Evolutionary conservation across 2,329 filamentous ascomycete species (phyloP).

Genomic region (Sclerotinia nivalis): DNA sequence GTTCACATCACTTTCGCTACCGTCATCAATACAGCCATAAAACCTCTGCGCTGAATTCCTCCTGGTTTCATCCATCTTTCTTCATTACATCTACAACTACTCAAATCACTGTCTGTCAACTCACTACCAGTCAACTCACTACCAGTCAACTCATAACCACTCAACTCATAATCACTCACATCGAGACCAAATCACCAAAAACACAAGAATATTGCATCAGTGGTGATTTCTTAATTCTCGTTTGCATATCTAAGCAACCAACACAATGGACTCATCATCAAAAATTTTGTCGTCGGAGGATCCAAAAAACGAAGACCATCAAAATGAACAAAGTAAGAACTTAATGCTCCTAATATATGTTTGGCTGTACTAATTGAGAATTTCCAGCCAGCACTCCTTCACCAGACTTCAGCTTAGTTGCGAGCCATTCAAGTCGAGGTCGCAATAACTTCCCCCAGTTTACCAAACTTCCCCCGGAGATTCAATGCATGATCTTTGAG

Average conservation of each 20-base stretch:
- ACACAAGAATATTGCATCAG: not conserved
- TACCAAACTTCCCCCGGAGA: not conserved
- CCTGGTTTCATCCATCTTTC: not conserved
- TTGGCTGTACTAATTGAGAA: not conserved
- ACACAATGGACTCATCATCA: not conserved
- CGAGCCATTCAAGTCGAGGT: rapidly evolving
- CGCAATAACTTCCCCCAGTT: not conserved
- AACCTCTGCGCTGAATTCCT: no score
- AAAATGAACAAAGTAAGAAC: not conserved
- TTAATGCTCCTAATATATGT: not conserved
- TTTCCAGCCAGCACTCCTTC: not conserved
- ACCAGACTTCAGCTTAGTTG: rapidly evolving
- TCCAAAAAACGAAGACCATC: not conserved
- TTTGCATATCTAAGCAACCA: not conserved
- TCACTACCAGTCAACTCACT: not conserved
- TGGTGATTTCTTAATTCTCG: not conserved
- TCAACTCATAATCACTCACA: not conserved
- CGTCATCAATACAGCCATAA: no score
- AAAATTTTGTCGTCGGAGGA: not conserved
- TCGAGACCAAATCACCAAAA: not conserved
- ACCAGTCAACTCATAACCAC: no score
- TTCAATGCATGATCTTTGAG: not conserved
- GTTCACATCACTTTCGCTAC: no score
- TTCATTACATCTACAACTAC: not conserved
- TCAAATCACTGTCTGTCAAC: not conserved